These are phyloP conservation scores for Alternaria tenuissima DNA, from an alignment of 2,329 filamentous ascomycete species.

Conservation along the genomic window DNA sequence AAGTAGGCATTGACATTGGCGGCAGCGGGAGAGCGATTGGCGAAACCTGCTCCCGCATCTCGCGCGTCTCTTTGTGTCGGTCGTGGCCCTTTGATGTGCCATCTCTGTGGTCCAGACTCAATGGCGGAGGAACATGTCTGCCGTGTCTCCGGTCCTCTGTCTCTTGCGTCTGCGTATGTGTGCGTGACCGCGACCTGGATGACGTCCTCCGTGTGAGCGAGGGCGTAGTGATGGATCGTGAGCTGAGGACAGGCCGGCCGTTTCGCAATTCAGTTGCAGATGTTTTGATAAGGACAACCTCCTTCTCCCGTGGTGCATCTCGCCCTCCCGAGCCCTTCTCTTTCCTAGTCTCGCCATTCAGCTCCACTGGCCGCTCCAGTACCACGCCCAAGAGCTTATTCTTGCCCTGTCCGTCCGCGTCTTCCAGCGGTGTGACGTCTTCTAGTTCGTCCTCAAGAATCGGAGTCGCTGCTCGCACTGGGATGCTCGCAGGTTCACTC, in stretches of 20 bases:
- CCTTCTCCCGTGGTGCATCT: conserved; percentile 25
- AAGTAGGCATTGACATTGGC: conserved; percentile 69
- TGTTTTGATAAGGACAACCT: conserved; percentile 44
- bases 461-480: conserved; percentile 54
- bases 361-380: conserved; percentile 30
- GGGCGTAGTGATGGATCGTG: conserved; percentile 50
- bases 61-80: conserved; percentile 32
- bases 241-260: conserved; percentile 41
- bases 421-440: conserved; percentile 26
- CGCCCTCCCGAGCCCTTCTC: conserved; percentile 11
- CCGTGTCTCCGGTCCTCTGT: conserved; percentile 29
- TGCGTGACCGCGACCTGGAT: conserved; percentile 37
- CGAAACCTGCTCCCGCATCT: conserved; percentile 44
- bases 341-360: conserved; percentile 14
- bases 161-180: conserved; percentile 29
- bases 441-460: conserved; percentile 48
- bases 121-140: conserved; percentile 40
- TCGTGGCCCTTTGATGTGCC: conserved; percentile 39
- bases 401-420: conserved; percentile 23
- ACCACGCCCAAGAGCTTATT: conserved; percentile 31
- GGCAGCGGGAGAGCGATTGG: conserved; percentile 63
- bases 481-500: conserved; percentile 63
- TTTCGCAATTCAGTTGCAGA: conserved; percentile 32
- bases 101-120: conserved; percentile 48
- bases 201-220: conserved; percentile 50